Evolutionary conservation across 139 green algal species (phyloP).

Genomic region (Closterium sp.): DNA sequence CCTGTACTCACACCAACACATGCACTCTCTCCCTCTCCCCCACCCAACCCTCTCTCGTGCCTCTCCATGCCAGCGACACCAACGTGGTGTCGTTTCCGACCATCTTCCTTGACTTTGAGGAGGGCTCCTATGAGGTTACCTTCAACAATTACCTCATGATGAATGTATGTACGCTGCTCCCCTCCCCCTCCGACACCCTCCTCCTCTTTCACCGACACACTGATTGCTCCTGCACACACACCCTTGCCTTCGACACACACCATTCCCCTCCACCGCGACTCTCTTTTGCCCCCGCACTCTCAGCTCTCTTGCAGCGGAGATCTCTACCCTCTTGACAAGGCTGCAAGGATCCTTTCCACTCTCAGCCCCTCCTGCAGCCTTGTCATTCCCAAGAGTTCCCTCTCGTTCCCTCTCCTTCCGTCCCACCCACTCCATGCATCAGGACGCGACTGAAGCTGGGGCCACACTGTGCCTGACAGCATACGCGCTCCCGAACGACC

Average conservation of each 20-base stretch:
- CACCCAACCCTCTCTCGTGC: too few relatives aligned
- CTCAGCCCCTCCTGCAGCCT: neutral
- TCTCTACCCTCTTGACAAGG: neutral
- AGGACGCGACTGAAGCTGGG: neutral
- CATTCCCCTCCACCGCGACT: neutral
- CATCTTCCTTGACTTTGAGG: neutral
- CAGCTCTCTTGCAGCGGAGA: neutral
- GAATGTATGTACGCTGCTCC: neutral
- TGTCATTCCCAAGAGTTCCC: neutral
- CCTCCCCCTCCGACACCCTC: too few relatives aligned
- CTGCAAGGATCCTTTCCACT: too few relatives aligned
- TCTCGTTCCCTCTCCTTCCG: neutral
- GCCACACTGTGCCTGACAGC: neutral
- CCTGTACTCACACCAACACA: too few relatives aligned
- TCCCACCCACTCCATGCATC: too few relatives aligned
- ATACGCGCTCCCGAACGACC: neutral
- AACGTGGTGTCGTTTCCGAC: neutral
- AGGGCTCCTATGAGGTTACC: neutral
- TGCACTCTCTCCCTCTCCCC: too few relatives aligned
- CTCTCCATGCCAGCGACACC: neutral
- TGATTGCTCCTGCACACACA: too few relatives aligned
- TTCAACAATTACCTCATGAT: neutral
- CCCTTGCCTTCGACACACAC: too few relatives aligned
- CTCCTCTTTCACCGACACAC: too few relatives aligned
- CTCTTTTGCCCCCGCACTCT: neutral